Conservation (phyloP, 768 basidiomycete genomes). For the Cyclocybe cylindracea region DNA sequence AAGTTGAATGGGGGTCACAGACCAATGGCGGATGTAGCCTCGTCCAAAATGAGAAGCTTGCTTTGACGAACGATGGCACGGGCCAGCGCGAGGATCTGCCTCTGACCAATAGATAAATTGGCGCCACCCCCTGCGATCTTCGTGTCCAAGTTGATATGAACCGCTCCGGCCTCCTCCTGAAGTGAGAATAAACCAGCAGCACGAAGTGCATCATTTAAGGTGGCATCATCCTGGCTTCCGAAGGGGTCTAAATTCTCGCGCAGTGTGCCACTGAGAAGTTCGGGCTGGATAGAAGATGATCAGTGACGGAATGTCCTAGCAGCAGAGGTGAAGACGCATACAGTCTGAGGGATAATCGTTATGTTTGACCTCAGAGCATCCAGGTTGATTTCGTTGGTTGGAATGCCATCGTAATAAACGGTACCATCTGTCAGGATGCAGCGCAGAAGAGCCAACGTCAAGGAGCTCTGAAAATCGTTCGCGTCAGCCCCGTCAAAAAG, state of each 20-base stretch:
- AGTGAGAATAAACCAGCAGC: constrained; percentile 37
- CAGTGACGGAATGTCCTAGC: constrained; percentile 8
- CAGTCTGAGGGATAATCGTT: constrained; percentile 54
- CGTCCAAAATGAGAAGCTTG: constrained; percentile 60
- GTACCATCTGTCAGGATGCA: constrained; percentile 53
- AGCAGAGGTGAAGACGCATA: constrained; percentile 29
- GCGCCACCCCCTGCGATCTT: constrained; percentile 52
- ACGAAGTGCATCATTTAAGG: constrained; percentile 35
- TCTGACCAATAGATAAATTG: constrained; percentile 74
- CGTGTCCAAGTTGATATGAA: constrained; percentile 46
- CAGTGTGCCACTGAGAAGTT: constrained; percentile 44
- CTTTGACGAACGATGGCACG: constrained; percentile 58
- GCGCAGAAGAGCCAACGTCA: constrained; percentile 50
- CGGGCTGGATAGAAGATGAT: constrained; percentile 20
- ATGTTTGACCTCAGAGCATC: constrained; percentile 54
- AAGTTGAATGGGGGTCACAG: background rate
- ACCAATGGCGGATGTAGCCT: constrained; percentile 55
- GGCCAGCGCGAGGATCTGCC: constrained; percentile 68
- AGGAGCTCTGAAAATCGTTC: constrained; percentile 20
- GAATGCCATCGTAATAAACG: constrained; percentile 52
- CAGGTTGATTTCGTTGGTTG: constrained; percentile 47
- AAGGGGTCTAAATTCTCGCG: constrained; percentile 67
- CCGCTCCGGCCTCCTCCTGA: constrained; percentile 41
- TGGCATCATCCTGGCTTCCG: constrained; percentile 49
- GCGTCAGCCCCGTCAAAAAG: background rate